Conservation (phyloP, 208 protist genomes). For the Novymonas esmeraldas region DNA sequence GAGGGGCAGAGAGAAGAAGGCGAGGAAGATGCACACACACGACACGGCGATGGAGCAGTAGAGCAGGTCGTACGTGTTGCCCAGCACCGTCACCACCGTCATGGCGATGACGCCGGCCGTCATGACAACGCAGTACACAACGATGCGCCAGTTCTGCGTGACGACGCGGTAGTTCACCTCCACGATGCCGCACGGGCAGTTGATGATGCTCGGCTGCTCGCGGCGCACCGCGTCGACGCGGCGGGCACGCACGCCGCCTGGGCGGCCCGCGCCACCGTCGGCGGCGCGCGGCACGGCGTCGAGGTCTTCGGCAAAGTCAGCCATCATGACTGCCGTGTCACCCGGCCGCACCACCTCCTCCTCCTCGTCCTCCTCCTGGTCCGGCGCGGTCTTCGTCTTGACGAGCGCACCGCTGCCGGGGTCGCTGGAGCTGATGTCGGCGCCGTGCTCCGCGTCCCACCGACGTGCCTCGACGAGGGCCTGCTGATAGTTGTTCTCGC, state of each 20-base stretch:
- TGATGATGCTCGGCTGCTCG: slow-evolving; percentile 16
- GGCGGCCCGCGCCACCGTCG: background rate
- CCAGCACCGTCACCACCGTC: slow-evolving; percentile 38
- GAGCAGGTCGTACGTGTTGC: slow-evolving; percentile 32
- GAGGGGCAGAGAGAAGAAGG: slow-evolving; percentile 44
- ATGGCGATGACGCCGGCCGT: slow-evolving; percentile 35
- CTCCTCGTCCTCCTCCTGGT: slow-evolving; percentile 13
- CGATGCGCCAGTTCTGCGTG: slow-evolving; percentile 37
- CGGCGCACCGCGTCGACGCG: too few relatives aligned
- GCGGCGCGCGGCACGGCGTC: background rate
- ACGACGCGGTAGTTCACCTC: slow-evolving; percentile 51
- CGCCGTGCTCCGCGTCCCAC: too few relatives aligned
- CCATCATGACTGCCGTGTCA: background rate
- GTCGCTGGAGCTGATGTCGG: too few relatives aligned
- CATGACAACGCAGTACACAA: slow-evolving; percentile 50
- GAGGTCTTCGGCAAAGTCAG: background rate
- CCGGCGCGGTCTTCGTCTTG: too few relatives aligned
- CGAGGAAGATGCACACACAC: slow-evolving; percentile 19
- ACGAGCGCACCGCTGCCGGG: too few relatives aligned
- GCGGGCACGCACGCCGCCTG: background rate
- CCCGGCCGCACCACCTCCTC: background rate
- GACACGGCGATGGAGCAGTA: slow-evolving; percentile 26
- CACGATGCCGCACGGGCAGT: slow-evolving; percentile 28
- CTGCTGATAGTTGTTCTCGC: too few relatives aligned
- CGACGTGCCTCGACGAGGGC: too few relatives aligned